Percentiles rank a stretch among this genome's conserved stretches.
These are phyloP conservation scores for Claviceps digitariae DNA, from an alignment of 2,329 filamentous ascomycete genomes.

Conservation along the genomic window DNA sequence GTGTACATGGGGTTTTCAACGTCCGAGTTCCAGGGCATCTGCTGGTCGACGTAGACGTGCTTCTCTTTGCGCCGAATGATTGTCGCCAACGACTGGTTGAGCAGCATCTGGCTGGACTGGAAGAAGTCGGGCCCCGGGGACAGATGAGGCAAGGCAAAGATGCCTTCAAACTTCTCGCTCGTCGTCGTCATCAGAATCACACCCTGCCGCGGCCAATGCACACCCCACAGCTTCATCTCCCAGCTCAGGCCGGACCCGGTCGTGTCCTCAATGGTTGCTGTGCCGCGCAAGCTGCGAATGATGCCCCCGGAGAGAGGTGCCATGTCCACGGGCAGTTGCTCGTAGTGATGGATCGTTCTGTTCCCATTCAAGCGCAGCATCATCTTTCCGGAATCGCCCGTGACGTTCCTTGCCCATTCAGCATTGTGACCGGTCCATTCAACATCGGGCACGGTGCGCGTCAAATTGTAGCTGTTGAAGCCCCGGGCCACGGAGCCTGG, in stretches of 20 bases:
- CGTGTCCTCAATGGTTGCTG: constrained; percentile 59
- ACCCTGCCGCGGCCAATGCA: constrained; percentile 76
- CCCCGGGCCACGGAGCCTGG: constrained; percentile 32
- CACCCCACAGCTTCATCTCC: constrained; percentile 68
- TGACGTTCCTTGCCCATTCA: constrained; percentile 70
- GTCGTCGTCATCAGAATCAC: constrained; percentile 73
- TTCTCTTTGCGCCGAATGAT: constrained; percentile 53
- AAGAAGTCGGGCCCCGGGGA: constrained; percentile 46
- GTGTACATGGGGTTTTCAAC: constrained; percentile 47
- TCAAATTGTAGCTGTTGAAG: constrained; percentile 47
- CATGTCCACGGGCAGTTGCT: constrained; percentile 21
- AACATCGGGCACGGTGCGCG: constrained; percentile 48
- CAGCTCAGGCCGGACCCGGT: constrained; percentile 54
- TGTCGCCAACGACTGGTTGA: constrained; percentile 59
- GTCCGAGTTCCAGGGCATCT: constrained; percentile 66
- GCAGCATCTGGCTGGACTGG: constrained; percentile 43
- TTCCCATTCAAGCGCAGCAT: constrained; percentile 51
- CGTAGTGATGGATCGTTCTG: constrained; percentile 31
- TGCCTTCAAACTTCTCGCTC: constrained; percentile 86
- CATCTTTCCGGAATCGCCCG: constrained; percentile 55
- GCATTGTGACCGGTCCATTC: constrained; percentile 46
- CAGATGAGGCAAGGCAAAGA: constrained; percentile 80
- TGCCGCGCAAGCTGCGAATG: constrained; percentile 55
- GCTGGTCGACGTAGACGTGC: constrained; percentile 38
- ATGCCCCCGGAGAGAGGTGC: constrained; percentile 32